phyloP scores from a whole-genome alignment of 768 basidiomycete genomes.

The Tricholoma hemisulphureum region DNA sequence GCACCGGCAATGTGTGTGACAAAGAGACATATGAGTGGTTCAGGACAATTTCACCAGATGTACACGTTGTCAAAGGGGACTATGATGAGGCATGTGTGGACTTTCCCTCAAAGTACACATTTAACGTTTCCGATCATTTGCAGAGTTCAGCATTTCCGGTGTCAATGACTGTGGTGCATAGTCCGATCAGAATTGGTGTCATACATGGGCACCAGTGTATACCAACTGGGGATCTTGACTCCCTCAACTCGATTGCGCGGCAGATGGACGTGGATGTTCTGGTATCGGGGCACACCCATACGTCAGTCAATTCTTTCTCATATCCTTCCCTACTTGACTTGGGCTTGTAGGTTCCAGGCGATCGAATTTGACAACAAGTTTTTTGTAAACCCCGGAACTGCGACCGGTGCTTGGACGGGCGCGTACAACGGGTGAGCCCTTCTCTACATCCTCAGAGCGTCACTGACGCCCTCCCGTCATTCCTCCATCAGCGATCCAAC shows the following conservation, averaged over 20 bases:
- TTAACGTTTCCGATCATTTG: neutral
- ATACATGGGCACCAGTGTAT: slow-evolving; percentile 94
- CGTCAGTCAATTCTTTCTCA: slow-evolving; percentile 47
- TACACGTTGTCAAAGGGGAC: slow-evolving; percentile 89
- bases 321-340: neutral
- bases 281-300: slow-evolving; percentile 91
- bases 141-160: slow-evolving; percentile 73
- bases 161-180: slow-evolving; percentile 76
- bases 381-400: slow-evolving; percentile 95
- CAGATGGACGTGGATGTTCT: slow-evolving; percentile 99
- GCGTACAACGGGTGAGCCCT: slow-evolving; percentile 57
- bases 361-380: slow-evolving; percentile 89
- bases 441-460: neutral
- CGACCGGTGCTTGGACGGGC: slow-evolving; percentile 93
- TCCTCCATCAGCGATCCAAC: slow-evolving; percentile 65
- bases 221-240: slow-evolving; percentile 89
- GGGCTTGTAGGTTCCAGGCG: slow-evolving; percentile 77
- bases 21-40: slow-evolving; percentile 97
- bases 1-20: slow-evolving; percentile 97
- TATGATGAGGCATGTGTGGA: slow-evolving; percentile 79
- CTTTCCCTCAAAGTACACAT: neutral
- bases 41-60: slow-evolving; percentile 89
- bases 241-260: slow-evolving; percentile 81
- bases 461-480: slow-evolving; percentile 4
- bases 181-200: slow-evolving; percentile 86